A percentile compares a stretch with the other conserved stretches of the same genome.
Evolutionary conservation across 768 basidiomycete species (phyloP).

Genomic region (Boletus insuetus): DNA sequence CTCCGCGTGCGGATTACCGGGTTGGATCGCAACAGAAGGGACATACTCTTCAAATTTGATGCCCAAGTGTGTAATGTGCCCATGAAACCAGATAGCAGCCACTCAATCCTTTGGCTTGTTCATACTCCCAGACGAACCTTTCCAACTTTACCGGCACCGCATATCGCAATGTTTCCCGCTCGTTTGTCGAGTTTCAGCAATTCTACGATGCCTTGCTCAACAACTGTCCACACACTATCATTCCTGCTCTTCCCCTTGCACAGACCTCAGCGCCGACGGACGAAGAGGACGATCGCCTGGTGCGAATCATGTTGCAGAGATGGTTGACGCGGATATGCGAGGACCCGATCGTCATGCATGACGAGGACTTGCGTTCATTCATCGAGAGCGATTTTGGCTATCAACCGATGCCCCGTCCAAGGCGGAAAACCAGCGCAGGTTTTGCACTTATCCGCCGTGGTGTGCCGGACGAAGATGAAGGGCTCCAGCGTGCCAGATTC

Average conservation of each 20-base stretch:
- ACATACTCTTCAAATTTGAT: slow-evolving; percentile 91
- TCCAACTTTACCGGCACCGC: slow-evolving; percentile 85
- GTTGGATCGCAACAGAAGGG: slow-evolving; percentile 91
- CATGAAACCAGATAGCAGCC: neutral
- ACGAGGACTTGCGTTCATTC: slow-evolving; percentile 93
- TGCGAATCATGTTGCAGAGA: slow-evolving; percentile 90
- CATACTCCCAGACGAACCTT: slow-evolving; percentile 73
- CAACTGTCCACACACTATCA: slow-evolving; percentile 93
- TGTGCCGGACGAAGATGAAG: slow-evolving; percentile 93
- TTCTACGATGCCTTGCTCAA: slow-evolving; percentile 89
- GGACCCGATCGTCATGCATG: slow-evolving; percentile 80
- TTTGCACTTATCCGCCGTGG: slow-evolving; percentile 75
- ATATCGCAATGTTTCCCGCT: slow-evolving; percentile 93
- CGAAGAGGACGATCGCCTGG: slow-evolving; percentile 96
- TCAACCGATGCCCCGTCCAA: slow-evolving; percentile 75
- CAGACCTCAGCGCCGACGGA: slow-evolving; percentile 97
- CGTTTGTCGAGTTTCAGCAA: slow-evolving; percentile 91
- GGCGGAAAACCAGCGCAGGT: slow-evolving; percentile 68
- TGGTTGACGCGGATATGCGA: slow-evolving; percentile 95
- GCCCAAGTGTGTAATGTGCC: slow-evolving; percentile 63
- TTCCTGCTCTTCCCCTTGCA: slow-evolving; percentile 93
- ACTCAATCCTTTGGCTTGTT: slow-evolving; percentile 1
- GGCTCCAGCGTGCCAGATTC: slow-evolving; percentile 83
- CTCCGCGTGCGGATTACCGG: slow-evolving; percentile 87
- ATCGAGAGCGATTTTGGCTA: slow-evolving; percentile 98